Percentiles rank a stretch among this genome's conserved stretches.
These are phyloP conservation scores for Paramecium bursaria DNA, from an alignment of 73 alveolate genomes.

Conservation along the genomic window DNA sequence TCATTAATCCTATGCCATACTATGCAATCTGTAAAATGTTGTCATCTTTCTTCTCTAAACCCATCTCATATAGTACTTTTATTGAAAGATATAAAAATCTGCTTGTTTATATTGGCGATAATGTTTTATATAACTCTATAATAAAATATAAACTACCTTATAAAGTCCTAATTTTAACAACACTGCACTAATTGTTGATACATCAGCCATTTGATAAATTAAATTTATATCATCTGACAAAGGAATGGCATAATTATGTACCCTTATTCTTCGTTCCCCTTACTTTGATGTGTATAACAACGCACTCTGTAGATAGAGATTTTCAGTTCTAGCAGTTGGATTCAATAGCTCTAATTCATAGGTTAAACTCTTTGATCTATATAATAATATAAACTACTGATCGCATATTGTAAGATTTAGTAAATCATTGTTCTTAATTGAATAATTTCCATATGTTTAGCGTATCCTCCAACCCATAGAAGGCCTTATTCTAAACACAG, in stretches of 20 bases:
- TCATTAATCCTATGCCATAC: conserved; percentile 49
- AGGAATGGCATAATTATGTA: conserved; percentile 80
- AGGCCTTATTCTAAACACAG: conserved; percentile 89
- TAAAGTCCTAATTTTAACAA: conserved; percentile 31
- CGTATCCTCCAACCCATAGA: conserved; percentile 78
- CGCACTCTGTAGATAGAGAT: conserved; percentile 89
- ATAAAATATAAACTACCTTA: not conserved
- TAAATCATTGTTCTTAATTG: conserved; percentile 64
- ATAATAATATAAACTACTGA: conserved; percentile 6
- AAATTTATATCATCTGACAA: not conserved
- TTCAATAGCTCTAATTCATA: conserved; percentile 66
- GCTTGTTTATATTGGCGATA: not conserved
- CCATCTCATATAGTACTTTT: not conserved
- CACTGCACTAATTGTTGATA: conserved; percentile 20
- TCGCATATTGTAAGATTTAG: conserved; percentile 7
- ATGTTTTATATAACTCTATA: not conserved
- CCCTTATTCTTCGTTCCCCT: conserved; percentile 94
- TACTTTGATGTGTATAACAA: conserved; percentile 89
- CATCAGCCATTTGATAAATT: conserved; percentile 40
- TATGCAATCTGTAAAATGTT: not conserved
- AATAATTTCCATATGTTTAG: conserved; percentile 74
- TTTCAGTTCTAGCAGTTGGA: conserved; percentile 71
- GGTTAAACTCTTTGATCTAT: conserved; percentile 32
- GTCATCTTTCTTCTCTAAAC: not conserved
- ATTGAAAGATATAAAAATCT: not conserved